Evolutionary conservation across 768 basidiomycete genomes (phyloP), one percentile per base, ranked within the genome.

Genomic region (Lactarius vividus): DNA sequence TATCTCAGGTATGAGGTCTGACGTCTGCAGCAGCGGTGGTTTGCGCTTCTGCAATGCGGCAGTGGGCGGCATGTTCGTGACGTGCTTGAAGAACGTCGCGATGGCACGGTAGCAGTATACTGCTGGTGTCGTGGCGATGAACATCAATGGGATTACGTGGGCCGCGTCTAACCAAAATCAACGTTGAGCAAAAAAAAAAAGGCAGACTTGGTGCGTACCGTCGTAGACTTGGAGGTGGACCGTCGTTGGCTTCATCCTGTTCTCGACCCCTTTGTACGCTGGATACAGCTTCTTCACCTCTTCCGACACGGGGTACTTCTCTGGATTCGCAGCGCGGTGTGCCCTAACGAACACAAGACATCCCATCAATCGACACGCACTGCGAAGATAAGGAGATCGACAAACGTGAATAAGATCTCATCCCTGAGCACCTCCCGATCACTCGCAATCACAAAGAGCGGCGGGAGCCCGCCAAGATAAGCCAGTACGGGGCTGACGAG

Each of bases 141-240:
- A 92, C 0, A 90, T 77, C 26, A 91, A 79, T 1, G 90, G 90
- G 18, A 92, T 72, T 40, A 89, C 81, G 74, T 92, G 90, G 0
- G 89, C 87, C 2, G 85, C 80, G 72, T 89, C 89, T 91, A 64
- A n/a, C 5, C 5, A 1, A 11, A 2, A 33, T 2, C 29, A 55
- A 16, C 20, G 29, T 42, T 64, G 46, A 54, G 46, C 16, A 26
- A 31, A 37, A 63, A 39, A 15, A 39, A 10, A 18, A 10, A 57
- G 60, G 65, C 63, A 68, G 56, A 54, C 7, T 5, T 3, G 31
- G 63, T 71, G 63, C 59, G 74, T 53, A 83, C 92, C 94, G 72
- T 98, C 95, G 72, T 95, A 96, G 0, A 97, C 86, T 75, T 98
- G 95, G 8, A 98, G 79, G 78, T 98, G 95, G 18, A 96, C 94